Evolutionary conservation across 345 rosid genomes (phyloP).

Genomic region (Excoecaria agallocha): DNA sequence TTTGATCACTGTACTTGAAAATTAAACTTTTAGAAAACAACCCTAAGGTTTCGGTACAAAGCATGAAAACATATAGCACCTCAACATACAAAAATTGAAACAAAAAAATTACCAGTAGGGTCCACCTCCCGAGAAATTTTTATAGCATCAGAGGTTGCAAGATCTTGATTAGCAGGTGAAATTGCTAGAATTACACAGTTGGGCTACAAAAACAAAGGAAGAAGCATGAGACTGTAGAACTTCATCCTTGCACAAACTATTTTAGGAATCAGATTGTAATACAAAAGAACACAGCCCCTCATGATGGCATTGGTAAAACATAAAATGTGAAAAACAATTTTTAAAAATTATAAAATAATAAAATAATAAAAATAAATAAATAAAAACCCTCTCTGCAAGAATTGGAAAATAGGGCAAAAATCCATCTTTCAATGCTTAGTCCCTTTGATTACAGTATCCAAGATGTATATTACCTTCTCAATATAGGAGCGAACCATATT

Average conservation of each 20-base stretch:
- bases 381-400: not conserved
- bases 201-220: constrained; percentile 55
- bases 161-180: constrained; percentile 99
- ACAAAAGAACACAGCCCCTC: not conserved
- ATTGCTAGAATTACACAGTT: constrained; percentile 94
- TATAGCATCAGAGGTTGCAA: constrained; percentile 98
- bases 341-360: not conserved
- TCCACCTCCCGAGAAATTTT: constrained; percentile 99
- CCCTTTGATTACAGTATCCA: not conserved
- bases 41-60: not conserved
- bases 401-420: not conserved
- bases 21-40: not conserved
- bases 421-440: constrained; percentile 9
- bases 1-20: not conserved
- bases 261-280: not conserved
- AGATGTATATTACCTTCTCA: constrained; percentile 68
- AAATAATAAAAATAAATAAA: not conserved
- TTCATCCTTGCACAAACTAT: not conserved
- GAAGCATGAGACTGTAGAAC: constrained; percentile 5
- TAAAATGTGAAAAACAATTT: not conserved
- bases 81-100: not conserved
- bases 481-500: constrained; percentile 95
- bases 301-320: not conserved
- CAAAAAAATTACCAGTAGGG: constrained; percentile 61
- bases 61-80: not conserved